Evolutionary conservation across 805 yeast genomes (phyloP).

Genomic region (Isabelozyma heimii): DNA sequence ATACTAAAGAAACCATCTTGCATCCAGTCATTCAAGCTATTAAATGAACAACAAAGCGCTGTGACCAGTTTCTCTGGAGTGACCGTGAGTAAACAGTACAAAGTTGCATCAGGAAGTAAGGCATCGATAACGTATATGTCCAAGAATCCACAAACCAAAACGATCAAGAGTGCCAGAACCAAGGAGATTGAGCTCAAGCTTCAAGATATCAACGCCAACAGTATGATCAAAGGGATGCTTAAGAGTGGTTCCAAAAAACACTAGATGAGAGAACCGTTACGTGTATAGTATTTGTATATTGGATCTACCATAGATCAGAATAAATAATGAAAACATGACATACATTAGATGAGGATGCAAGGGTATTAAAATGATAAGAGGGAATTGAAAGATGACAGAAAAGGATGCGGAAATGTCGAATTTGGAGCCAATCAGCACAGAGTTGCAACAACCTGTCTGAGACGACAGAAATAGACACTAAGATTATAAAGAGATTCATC

Average conservation of each 20-base stretch:
- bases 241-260: slow-evolving; percentile 4
- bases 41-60: slow-evolving; percentile 32
- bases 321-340: neutral
- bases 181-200: slow-evolving; percentile 24
- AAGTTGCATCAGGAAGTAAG: slow-evolving; percentile 52
- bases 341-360: neutral
- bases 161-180: slow-evolving; percentile 23
- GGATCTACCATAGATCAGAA: no score
- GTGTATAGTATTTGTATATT: no score
- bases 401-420: neutral
- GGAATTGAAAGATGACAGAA: neutral
- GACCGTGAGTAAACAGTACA: slow-evolving; percentile 51
- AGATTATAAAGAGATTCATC: no score
- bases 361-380: slow-evolving; percentile 2
- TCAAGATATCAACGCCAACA: slow-evolving; percentile 14
- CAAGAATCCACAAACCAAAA: slow-evolving; percentile 15
- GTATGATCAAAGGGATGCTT: slow-evolving; percentile 13
- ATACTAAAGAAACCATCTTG: slow-evolving; percentile 45
- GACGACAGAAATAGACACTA: neutral
- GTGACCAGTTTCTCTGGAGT: slow-evolving; percentile 42
- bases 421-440: neutral
- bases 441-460: neutral
- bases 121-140: slow-evolving; percentile 60
- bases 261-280: neutral
- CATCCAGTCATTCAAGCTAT: slow-evolving; percentile 44